A percentile compares a stretch with the other conserved stretches of the same genome.
These are phyloP conservation scores for Ophiostoma pallidulum DNA, from an alignment of 2,329 filamentous ascomycete genomes.

Conservation along the genomic window DNA sequence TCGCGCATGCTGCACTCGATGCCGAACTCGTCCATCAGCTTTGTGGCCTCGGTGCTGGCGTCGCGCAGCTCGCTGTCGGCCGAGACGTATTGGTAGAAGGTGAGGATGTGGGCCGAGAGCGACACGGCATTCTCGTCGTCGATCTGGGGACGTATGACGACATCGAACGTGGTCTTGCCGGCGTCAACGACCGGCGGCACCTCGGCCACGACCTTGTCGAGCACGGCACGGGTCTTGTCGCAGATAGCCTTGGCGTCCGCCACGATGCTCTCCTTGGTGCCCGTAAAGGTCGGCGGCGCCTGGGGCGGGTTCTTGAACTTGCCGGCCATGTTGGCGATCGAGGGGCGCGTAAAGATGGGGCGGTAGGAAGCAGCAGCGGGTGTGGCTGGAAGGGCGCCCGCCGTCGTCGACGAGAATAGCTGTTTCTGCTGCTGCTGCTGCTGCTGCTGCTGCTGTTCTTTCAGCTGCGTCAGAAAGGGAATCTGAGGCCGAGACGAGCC, in stretches of 20 bases:
- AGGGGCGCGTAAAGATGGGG: conserved; percentile 36
- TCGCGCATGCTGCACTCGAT: conserved; percentile 77
- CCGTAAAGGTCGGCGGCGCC: conserved; percentile 66
- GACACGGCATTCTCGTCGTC: conserved; percentile 59
- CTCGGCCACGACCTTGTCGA: conserved; percentile 59
- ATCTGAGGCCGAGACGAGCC: conserved; percentile 26
- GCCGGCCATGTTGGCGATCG: conserved; percentile 49
- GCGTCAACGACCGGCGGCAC: conserved; percentile 39
- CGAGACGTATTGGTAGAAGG: conserved; percentile 75
- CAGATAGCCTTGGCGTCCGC: conserved; percentile 58
- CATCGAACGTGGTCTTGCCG: conserved; percentile 43
- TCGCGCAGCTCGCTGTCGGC: conserved; percentile 58
- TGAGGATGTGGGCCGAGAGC: conserved; percentile 55
- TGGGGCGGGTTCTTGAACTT: conserved; percentile 68
- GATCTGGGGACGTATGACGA: conserved; percentile 57
- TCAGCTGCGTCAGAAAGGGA: conserved; percentile 9
- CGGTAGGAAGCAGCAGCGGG: conserved; percentile 21
- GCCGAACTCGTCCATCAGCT: conserved; percentile 63
- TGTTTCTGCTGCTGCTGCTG: conserved; percentile 3
- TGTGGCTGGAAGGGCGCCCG: conserved; percentile 10
- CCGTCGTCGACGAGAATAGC: conserved; percentile 17
- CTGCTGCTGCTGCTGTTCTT: conserved; percentile 1
- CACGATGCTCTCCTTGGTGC: conserved; percentile 60
- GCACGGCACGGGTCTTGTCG: conserved; percentile 49
- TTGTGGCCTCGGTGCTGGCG: conserved; percentile 67